Evolutionary conservation across 495 filamentous ascomycete genomes (phyloP).

Genomic region (Neurospora terricola): DNA sequence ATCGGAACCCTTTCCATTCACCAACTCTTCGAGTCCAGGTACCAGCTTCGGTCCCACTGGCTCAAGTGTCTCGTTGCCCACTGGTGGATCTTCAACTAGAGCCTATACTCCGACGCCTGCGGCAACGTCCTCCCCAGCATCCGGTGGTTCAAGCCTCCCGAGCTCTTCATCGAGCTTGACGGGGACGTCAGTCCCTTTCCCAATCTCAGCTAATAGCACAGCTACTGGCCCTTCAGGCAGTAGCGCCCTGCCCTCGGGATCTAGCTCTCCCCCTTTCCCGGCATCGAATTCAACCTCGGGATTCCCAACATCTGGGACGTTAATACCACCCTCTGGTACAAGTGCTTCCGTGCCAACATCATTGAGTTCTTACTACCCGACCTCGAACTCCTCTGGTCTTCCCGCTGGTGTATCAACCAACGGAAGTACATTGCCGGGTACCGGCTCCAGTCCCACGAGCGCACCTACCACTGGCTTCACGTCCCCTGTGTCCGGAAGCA

Average conservation of each 20-base stretch:
- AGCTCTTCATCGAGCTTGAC: background rate
- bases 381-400: background rate
- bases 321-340: background rate
- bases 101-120: background rate
- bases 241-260: background rate
- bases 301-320: background rate
- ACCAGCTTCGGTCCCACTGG: background rate
- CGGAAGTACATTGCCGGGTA: background rate
- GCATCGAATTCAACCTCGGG: conserved; percentile 3
- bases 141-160: background rate
- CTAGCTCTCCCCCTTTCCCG: conserved; percentile 7
- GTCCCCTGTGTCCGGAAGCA: background rate
- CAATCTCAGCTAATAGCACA: background rate
- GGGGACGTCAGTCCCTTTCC: background rate
- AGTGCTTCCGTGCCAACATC: background rate
- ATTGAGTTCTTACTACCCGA: background rate
- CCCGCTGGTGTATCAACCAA: background rate
- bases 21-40: background rate
- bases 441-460: background rate
- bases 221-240: background rate
- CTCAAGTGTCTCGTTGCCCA: background rate
- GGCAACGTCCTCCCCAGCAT: background rate
- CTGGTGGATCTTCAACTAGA: background rate
- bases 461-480: background rate
- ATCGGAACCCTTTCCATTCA: background rate